These are phyloP conservation scores for Ceratocystis albifundus DNA, from an alignment of 2,329 filamentous ascomycete genomes.

Conservation along the genomic window DNA sequence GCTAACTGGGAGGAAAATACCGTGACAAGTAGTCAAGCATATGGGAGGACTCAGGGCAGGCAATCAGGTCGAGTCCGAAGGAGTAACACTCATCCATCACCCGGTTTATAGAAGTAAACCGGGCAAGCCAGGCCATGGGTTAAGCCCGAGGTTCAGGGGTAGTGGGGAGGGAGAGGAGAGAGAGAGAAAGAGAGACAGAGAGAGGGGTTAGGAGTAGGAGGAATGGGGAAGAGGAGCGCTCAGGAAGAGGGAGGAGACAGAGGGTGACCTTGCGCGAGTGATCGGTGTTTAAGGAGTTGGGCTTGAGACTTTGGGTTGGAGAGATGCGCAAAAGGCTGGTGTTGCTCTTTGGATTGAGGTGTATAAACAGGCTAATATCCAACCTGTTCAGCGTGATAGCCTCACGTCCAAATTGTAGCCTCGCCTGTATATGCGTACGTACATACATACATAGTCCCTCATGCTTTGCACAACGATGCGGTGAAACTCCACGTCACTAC, in stretches of 20 bases:
- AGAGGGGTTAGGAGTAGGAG: background rate
- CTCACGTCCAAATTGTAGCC: background rate
- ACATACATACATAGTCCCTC: background rate
- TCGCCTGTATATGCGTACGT: background rate
- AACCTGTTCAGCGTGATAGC: background rate
- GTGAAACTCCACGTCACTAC: background rate
- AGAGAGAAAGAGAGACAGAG: background rate
- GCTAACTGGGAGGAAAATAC: background rate
- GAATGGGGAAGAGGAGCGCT: background rate
- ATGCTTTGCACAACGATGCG: background rate
- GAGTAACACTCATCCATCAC: background rate
- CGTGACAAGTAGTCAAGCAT: background rate
- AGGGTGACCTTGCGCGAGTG: background rate
- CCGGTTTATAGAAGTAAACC: background rate
- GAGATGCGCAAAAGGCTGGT: background rate
- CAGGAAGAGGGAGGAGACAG: background rate
- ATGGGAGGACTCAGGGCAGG: background rate
- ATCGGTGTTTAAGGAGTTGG: background rate
- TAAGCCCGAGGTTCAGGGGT: constrained; percentile 1
- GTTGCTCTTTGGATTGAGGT: background rate
- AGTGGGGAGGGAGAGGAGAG: background rate
- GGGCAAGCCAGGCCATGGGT: background rate
- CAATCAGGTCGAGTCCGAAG: background rate
- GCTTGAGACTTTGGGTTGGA: constrained; percentile 8
- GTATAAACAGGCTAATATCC: background rate